phyloP scores from a whole-genome alignment of 2,329 filamentous ascomycete species.

The Neonectria magnoliae region DNA sequence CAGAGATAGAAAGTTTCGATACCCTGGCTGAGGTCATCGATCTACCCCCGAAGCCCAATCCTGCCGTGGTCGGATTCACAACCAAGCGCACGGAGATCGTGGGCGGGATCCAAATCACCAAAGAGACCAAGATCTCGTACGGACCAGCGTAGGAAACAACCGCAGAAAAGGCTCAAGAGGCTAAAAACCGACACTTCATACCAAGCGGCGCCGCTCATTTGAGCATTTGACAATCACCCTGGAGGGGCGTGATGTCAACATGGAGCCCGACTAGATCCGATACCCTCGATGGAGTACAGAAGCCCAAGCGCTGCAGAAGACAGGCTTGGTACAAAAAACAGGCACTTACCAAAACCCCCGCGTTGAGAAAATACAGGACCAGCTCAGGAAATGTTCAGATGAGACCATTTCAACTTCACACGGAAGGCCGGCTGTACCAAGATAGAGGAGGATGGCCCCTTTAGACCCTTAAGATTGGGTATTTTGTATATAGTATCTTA shows the following conservation, averaged over 20 bases:
- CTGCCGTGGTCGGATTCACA: conserved; percentile 34
- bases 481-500: conserved; percentile 9
- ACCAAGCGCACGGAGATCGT: conserved; percentile 29
- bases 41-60: conserved; percentile 24
- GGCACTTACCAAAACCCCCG: neutral
- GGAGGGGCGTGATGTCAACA: conserved; percentile 12
- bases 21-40: conserved; percentile 27
- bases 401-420: conserved; percentile 23
- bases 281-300: conserved; percentile 13
- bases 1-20: conserved; percentile 36
- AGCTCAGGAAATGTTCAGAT: conserved; percentile 1
- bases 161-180: neutral
- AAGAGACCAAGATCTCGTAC: conserved; percentile 39
- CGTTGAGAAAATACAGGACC: conserved; percentile 23
- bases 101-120: conserved; percentile 38
- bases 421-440: conserved; percentile 14
- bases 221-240: conserved; percentile 13
- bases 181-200: neutral
- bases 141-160: conserved; percentile 22
- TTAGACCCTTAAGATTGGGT: neutral
- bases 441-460: conserved; percentile 1
- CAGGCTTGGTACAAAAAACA: conserved; percentile 1
- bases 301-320: neutral
- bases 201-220: conserved; percentile 20
- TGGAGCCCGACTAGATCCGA: conserved; percentile 3